Evolutionary conservation across 495 filamentous ascomycete species (phyloP).

Genomic region (Neurospora sp.): DNA sequence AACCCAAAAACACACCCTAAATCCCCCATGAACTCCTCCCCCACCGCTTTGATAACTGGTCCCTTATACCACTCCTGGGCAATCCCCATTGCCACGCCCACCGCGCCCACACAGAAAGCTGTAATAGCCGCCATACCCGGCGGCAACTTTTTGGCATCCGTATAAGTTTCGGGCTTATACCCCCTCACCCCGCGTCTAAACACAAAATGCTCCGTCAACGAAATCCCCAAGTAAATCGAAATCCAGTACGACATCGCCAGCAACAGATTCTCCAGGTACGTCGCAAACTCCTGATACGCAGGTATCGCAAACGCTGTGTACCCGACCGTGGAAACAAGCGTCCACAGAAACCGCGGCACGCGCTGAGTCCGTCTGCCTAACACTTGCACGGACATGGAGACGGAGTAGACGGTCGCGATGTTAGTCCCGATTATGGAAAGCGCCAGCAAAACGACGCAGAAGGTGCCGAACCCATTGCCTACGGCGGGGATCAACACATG

Average conservation of each 20-base stretch:
- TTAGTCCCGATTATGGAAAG: slow-evolving; percentile 77
- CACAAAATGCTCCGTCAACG: slow-evolving; percentile 65
- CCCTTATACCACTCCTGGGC: slow-evolving; percentile 67
- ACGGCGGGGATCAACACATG: slow-evolving; percentile 56
- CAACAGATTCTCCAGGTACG: slow-evolving; percentile 70
- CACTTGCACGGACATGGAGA: slow-evolving; percentile 65
- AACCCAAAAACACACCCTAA: slow-evolving; percentile 67
- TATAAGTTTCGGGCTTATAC: slow-evolving; percentile 55
- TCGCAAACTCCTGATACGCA: slow-evolving; percentile 63
- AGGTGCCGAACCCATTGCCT: slow-evolving; percentile 61
- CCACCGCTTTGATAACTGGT: slow-evolving; percentile 56
- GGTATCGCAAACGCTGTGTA: slow-evolving; percentile 72
- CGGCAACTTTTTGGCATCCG: slow-evolving; percentile 49
- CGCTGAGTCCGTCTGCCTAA: slow-evolving; percentile 52
- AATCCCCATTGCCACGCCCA: slow-evolving; percentile 71
- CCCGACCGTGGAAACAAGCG: slow-evolving; percentile 52
- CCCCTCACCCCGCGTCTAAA: slow-evolving; percentile 56
- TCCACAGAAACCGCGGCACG: slow-evolving; percentile 73
- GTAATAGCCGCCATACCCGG: slow-evolving; percentile 58
- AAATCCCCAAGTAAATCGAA: slow-evolving; percentile 68
- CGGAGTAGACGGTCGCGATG: slow-evolving; percentile 83
- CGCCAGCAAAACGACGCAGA: slow-evolving; percentile 72
- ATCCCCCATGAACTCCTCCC: slow-evolving; percentile 55
- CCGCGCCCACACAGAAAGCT: slow-evolving; percentile 58
- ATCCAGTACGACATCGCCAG: slow-evolving; percentile 76